Conservation (phyloP, 106 monocot species). For the Acorus calamus region DNA sequence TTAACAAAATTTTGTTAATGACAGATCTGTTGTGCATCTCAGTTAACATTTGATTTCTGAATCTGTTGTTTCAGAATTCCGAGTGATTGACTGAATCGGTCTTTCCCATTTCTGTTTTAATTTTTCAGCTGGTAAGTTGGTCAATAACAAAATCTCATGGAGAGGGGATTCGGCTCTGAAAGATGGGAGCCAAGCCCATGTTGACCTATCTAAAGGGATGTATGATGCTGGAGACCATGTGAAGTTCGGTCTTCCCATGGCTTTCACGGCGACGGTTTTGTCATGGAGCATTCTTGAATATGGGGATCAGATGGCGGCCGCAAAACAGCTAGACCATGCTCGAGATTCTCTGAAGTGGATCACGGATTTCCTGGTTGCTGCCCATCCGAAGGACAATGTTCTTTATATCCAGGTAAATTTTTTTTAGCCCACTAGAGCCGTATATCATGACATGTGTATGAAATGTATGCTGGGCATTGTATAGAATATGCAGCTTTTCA, state of each 20-base stretch:
- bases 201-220: conserved; percentile 95
- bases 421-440: not conserved
- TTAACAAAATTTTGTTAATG: no score
- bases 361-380: conserved; percentile 90
- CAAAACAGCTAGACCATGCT: conserved; percentile 63
- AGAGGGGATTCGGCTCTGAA: conserved; percentile 74
- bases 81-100: not conserved
- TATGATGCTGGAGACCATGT: conserved; percentile 96
- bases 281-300: conserved; percentile 93
- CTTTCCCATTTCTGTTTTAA: not conserved
- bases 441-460: no score
- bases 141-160: conserved; percentile 78
- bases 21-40: no score
- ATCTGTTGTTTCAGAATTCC: not conserved
- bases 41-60: not conserved
- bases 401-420: conserved; percentile 71
- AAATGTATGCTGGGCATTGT: not conserved
- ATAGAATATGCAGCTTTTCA: not conserved
- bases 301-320: conserved; percentile 85
- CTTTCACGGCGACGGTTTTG: conserved; percentile 83
- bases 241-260: conserved; percentile 93
- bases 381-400: conserved; percentile 73
- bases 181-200: conserved; percentile 52
- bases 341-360: conserved; percentile 88
- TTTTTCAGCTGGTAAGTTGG: conserved; percentile 82